phyloP scores from a whole-genome alignment of 176 grass and related monocot species.

The Eleusine coracana region DNA sequence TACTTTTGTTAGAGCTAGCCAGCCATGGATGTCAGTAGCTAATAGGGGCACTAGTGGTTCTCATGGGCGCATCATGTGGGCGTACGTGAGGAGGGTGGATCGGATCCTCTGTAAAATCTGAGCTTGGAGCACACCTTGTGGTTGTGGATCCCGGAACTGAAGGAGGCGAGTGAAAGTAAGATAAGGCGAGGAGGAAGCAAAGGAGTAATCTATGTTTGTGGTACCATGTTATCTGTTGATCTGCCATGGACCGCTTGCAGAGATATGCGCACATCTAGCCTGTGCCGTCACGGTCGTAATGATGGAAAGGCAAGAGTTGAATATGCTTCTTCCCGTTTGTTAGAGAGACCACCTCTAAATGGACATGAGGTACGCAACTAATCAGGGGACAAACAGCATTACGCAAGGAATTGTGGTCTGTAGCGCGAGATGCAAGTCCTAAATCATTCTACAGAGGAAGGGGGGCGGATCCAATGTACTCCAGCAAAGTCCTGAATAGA shows the following conservation, averaged over 20 bases:
- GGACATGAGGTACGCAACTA: slow-evolving; percentile 5
- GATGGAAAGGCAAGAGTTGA: slow-evolving; percentile 26
- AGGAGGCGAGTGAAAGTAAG: neutral
- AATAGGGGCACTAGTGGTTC: slow-evolving; percentile 9
- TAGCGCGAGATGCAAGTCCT: neutral
- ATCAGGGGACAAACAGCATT: slow-evolving; percentile 35
- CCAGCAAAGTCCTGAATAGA: neutral
- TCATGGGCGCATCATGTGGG: slow-evolving; percentile 47
- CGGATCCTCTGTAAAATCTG: slow-evolving; percentile 22
- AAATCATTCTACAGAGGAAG: neutral
- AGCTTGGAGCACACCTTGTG: slow-evolving; percentile 10
- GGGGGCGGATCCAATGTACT: neutral
- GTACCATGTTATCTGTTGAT: neutral
- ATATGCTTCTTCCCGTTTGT: slow-evolving; percentile 2
- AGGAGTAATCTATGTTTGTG: neutral
- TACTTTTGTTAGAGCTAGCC: slow-evolving; percentile 39
- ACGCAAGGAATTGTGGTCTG: neutral
- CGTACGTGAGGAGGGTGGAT: neutral
- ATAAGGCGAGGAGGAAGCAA: neutral
- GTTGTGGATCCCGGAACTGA: slow-evolving; percentile 1
- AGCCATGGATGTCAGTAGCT: neutral
- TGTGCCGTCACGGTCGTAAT: slow-evolving; percentile 39
- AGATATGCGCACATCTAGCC: neutral
- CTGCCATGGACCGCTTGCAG: slow-evolving; percentile 4
- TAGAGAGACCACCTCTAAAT: neutral